Evolutionary conservation across 192 early-diverging fungal genomes (phyloP), one percentile per base, ranked within the genome.

Genomic region (Spizellomyces sp.): DNA sequence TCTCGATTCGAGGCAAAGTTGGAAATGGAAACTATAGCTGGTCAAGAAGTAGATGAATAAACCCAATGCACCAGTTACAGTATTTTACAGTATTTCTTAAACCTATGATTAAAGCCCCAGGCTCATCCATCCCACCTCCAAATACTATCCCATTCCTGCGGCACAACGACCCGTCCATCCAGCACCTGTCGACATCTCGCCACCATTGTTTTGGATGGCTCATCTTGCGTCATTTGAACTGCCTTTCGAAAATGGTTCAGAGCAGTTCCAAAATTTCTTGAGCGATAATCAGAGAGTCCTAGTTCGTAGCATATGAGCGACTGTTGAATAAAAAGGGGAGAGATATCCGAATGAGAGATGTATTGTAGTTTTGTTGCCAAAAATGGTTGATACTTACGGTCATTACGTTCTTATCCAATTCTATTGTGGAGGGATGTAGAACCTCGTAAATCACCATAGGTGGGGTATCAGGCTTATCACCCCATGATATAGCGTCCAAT

Each of bases 241-340:
- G 79, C 77, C 62, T 86, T 86, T 64, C 77, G 70, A 69, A 86
- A 86, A 69, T 86, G 84, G 5, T 50, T 63, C 17, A 80, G 61
- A 6, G 84, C 84, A 4, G 68, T 77, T 5, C 60, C 64, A 48
- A 81, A 86, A 48, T 81, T 84, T 52, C 76, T 74, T 19, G 63
- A 45, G 14, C 80, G 47, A 60, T 86, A 86, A 48, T 83, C 81
- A 15, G 75, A 61, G 0, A 86, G 64, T 12, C 84, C 84, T 7
- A 86, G 71, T 70, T 86, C 84, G 70, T 76, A 86, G 67, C 81
- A 86, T n/a, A 86, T 81, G 9, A 84, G 27, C 3, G 27, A 36
- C 27, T 36, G 27, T 36, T 36, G 27, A 36, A 36, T 2, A 36
- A 36, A 0, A 36, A 36, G 27, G 27, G 27, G 27, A 36, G 27